Conservation (phyloP, 1,139 yeast genomes). For the Yarrowia galli region DNA sequence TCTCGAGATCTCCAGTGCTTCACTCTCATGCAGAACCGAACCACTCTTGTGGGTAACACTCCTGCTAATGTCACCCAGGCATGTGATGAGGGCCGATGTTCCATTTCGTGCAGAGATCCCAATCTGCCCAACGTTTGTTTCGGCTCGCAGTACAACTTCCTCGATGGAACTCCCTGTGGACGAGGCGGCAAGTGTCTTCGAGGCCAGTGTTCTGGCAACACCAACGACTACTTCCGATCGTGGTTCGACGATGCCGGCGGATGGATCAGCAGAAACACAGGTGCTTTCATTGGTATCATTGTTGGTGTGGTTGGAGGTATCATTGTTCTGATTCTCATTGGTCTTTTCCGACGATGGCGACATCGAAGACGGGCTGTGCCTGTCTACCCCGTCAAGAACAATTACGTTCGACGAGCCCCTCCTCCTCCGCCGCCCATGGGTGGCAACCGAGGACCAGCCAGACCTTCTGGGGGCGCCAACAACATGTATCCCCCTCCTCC, state of each 20-base stretch:
- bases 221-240: constrained; percentile 38
- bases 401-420: constrained; percentile 16
- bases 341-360: constrained; percentile 32
- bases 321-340: constrained; percentile 22
- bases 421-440: constrained; percentile 21
- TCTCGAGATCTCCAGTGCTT: constrained; percentile 52
- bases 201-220: constrained; percentile 50
- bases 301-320: constrained; percentile 42
- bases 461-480: neutral
- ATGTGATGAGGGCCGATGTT: constrained; percentile 50
- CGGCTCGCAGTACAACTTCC: constrained; percentile 49
- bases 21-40: constrained; percentile 48
- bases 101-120: constrained; percentile 49
- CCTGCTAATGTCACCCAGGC: constrained; percentile 47
- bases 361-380: neutral
- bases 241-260: constrained; percentile 40
- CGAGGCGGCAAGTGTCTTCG: constrained; percentile 49
- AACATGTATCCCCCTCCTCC: constrained; percentile 32
- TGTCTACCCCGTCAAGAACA: constrained; percentile 4
- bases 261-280: constrained; percentile 41
- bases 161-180: constrained; percentile 54
- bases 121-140: constrained; percentile 47
- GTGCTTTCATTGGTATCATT: constrained; percentile 40
- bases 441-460: constrained; percentile 1
- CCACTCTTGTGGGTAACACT: constrained; percentile 43